phyloP scores from a whole-genome alignment of 768 basidiomycete genomes.

The Panellus pusillus region DNA sequence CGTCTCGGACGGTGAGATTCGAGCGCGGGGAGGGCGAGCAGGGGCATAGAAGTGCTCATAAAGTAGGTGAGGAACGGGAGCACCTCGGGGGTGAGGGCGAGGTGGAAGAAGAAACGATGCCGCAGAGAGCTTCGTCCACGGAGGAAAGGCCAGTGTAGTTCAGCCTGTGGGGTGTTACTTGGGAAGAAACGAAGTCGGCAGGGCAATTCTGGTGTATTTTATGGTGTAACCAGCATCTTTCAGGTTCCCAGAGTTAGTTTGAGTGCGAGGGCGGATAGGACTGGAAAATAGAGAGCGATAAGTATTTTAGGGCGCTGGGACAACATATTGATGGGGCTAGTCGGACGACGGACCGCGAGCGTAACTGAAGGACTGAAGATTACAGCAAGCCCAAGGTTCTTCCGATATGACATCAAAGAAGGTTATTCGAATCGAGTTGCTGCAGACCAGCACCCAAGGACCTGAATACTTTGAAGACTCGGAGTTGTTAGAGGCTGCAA shows the following conservation, averaged over 20 bases:
- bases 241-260: slow-evolving; percentile 37
- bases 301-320: no score
- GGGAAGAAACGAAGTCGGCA: slow-evolving; percentile 10
- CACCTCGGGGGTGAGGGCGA: slow-evolving; percentile 32
- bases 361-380: no score
- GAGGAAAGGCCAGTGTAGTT: slow-evolving; percentile 37
- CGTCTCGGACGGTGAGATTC: slow-evolving; percentile 44
- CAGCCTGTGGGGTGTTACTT: slow-evolving; percentile 34
- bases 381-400: no score
- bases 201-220: slow-evolving; percentile 32
- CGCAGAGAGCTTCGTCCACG: slow-evolving; percentile 43
- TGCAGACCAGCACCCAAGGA: no score
- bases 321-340: no score
- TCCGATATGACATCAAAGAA: no score
- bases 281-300: slow-evolving; percentile 28
- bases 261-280: slow-evolving; percentile 34
- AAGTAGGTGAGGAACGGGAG: slow-evolving; percentile 39
- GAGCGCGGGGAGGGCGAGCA: slow-evolving; percentile 43
- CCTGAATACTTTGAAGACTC: no score
- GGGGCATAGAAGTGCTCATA: slow-evolving; percentile 31
- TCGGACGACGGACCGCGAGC: no score
- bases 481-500: no score
- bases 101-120: slow-evolving; percentile 50
- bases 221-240: slow-evolving; percentile 33
- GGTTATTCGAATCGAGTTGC: no score